These are phyloP conservation scores for Komagataella kurtzmanii DNA, from an alignment of 805 yeast genomes.

Conservation along the genomic window DNA sequence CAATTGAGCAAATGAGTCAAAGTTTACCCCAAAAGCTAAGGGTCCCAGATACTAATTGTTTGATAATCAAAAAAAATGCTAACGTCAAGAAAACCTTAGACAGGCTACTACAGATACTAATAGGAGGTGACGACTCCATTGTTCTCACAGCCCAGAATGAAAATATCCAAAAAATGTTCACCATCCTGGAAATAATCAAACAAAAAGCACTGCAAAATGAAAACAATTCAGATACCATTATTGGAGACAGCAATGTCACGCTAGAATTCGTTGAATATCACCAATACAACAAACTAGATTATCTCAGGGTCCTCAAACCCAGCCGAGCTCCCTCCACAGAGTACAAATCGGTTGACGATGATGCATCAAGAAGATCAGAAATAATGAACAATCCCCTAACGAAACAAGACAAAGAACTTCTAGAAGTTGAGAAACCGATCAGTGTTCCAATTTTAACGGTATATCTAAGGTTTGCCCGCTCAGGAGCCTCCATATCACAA, in stretches of 20 bases:
- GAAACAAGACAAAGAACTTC: not conserved
- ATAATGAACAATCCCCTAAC: not conserved
- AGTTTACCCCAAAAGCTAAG: not conserved
- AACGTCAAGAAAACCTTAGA: constrained; percentile 10
- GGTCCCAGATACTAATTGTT: not conserved
- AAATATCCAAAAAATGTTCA: constrained; percentile 15
- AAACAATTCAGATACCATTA: not conserved
- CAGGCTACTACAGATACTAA: constrained; percentile 5
- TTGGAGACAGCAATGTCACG: not conserved
- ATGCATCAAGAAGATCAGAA: not conserved
- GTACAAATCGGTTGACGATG: not conserved
- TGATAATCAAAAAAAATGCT: constrained; percentile 10
- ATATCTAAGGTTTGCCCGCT: not conserved
- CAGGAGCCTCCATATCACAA: not conserved
- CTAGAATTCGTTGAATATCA: not conserved
- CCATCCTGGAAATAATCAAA: constrained; percentile 16
- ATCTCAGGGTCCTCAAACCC: not conserved
- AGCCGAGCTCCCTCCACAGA: not conserved
- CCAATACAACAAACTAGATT: constrained; percentile 3
- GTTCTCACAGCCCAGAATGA: constrained; percentile 5
- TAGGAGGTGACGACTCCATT: not conserved
- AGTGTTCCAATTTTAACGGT: not conserved
- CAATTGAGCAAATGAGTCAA: not conserved
- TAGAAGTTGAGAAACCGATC: not conserved
- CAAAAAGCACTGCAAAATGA: constrained; percentile 8